Base-by-base conservation (phyloP, 1,284 basidiomycete species). In the Fomitopsis pinicola region DNA sequence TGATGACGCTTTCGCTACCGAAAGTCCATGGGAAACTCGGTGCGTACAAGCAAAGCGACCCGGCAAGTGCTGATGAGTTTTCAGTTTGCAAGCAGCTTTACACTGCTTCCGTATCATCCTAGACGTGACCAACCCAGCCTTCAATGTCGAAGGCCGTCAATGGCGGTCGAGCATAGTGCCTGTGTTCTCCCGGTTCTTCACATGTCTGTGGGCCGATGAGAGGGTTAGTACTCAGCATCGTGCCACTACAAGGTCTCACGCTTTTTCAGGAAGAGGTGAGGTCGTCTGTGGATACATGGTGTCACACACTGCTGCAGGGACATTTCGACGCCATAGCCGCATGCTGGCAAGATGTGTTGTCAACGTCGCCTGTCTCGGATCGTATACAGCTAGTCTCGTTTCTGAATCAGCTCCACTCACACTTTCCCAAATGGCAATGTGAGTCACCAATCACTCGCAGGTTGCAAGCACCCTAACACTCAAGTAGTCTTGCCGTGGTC, bases 361-460 rank as follows among this genome's bases (percentile, higher is more conserved):
- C 76, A 7, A 86, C 80, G 60, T 77, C 82, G 5, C 82, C 87
- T 0, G 77, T 87, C 19, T 62, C 75, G 3, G 87, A 89, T 58
- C 81, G 85, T 19, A 71, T 82, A 35, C 82, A 78, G 60, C 76
- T 91, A 8, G 75, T 85, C 10, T 76, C 80, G 2, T 90, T 90
- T 70, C 74, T 90, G 9, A 77, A 83, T 36, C 87, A 87, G 66
- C 78, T 91, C 35, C 84, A 78, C 19, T 77, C 86, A 0, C 81
- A 87, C 72, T 88, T 89, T 71, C 81, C 86, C 17, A 71, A 66
- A 12, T 91, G 88, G 88, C 77, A 77, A 80, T 76, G 88, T 88
- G 66, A 57, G 69, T 58, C 8, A 3, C 1, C 52, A 30, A 44
- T 55, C 1, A 12, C n/a, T 57, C 19, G 30, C 30, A 8, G 8